These are phyloP conservation scores for Taiozyma sp. DNA, from an alignment of 1,139 yeast species.

Conservation along the genomic window DNA sequence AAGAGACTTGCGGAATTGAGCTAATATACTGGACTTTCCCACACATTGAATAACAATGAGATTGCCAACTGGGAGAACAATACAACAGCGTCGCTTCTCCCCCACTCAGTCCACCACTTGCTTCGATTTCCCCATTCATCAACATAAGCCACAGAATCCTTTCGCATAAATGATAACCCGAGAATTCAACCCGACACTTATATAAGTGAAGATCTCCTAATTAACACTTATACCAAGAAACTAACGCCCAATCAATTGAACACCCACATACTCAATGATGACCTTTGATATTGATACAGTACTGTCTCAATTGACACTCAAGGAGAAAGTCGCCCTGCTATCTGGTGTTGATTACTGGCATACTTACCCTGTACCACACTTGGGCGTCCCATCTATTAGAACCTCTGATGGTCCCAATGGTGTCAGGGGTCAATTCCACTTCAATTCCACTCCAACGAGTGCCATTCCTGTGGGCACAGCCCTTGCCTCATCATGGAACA, in stretches of 20 bases:
- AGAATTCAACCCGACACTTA: not conserved
- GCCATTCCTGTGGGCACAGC: slow-evolving; percentile 45
- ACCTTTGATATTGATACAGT: slow-evolving; percentile 37
- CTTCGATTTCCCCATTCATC: not conserved
- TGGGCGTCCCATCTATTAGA: slow-evolving; percentile 26
- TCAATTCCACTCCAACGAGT: slow-evolving; percentile 40
- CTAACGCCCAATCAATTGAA: too few relatives aligned
- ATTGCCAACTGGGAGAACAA: too few relatives aligned
- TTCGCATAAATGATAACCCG: not conserved
- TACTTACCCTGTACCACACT: slow-evolving; percentile 38
- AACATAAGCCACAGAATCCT: not conserved
- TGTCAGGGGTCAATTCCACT: slow-evolving; percentile 42
- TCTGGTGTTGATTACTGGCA: slow-evolving; percentile 43
- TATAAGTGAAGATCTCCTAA: too few relatives aligned
- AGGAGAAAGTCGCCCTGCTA: slow-evolving; percentile 37
- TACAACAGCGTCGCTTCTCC: too few relatives aligned
- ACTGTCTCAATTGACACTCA: slow-evolving; percentile 37
- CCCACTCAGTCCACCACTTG: not conserved
- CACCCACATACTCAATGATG: not conserved
- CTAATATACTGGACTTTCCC: not conserved
- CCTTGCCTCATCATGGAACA: slow-evolving; percentile 29
- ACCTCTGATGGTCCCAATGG: slow-evolving; percentile 49
- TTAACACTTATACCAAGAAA: too few relatives aligned
- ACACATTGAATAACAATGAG: too few relatives aligned
- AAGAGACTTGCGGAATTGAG: not conserved